phyloP scores from a whole-genome alignment of 306 rosid genomes.

The Rosa rugosa region DNA sequence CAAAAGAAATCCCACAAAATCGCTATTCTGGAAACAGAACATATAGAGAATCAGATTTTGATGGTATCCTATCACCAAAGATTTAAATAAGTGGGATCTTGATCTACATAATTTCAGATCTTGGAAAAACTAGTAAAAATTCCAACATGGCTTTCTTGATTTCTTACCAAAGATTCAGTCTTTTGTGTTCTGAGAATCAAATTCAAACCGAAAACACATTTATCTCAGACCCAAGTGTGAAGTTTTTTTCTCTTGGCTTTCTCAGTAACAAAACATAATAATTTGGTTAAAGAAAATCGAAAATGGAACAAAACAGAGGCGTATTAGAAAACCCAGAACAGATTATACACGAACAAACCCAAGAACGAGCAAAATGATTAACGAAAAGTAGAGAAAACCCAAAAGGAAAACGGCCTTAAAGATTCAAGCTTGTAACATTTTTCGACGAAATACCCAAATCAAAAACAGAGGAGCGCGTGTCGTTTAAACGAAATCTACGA shows the following conservation, averaged over 20 bases:
- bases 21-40: background rate
- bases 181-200: background rate
- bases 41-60: background rate
- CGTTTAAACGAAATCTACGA: background rate
- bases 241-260: background rate
- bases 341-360: background rate
- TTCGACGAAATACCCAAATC: background rate
- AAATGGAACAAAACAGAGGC: conserved; percentile 6
- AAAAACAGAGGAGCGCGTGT: background rate
- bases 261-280: background rate
- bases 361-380: background rate
- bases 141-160: conserved; percentile 1
- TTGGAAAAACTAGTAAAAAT: background rate
- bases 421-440: background rate
- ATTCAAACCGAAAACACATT: background rate
- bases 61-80: background rate
- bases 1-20: background rate
- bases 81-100: background rate
- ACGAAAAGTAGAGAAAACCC: background rate
- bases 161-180: background rate
- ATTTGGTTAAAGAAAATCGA: background rate
- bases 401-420: background rate
- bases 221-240: background rate
- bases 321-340: background rate
- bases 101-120: background rate